Base-by-base conservation (phyloP, 2,329 filamentous ascomycete species). In the Hymenoscyphus fructigenus region DNA sequence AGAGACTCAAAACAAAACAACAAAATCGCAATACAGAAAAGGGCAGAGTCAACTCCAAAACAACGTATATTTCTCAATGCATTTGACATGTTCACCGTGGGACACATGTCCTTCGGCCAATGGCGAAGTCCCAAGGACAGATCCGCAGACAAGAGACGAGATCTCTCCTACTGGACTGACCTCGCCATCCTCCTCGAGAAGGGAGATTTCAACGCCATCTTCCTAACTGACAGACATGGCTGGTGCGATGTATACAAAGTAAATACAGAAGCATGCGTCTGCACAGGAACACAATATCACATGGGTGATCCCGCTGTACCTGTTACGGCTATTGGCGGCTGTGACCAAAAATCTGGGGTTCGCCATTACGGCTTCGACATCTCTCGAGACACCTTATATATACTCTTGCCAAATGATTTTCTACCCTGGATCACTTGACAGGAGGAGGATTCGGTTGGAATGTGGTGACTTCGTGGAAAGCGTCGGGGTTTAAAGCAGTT, bases 341-440 rank as follows among this genome's bases (percentile, higher is more conserved):
- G 87, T 80, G 0, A 91, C 88, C 0, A 82, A 84, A 67, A 88
- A 80, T 65, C 81, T 91, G 10, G 85, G 83, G 0, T 90, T 91
- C 65, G 88, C 87, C 0, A 84, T 90, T 0, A 90, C 88, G 0
- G 83, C 87, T 0, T 83, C 84, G 1, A 89, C 88, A 1, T 88
- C 86, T 0, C 90, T 90, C 66, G 87, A 90, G 72, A 82, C 86
- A 73, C 88, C 88, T 0, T 91, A 89, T 70, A 84, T 91, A 89
- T 70, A 84, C 88, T 69, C 77, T 91, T 9, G 88, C 88, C 12
- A 44, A 59, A 57, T 23, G 44, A 9, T 55, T 59, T 15, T 61
- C 62, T 10, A 64, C 62, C 6, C 47, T 61, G 17, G 62, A 61
- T 61, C 62, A 64, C 36, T n/a, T 61, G 12, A 57, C 58, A 4